phyloP scores from a whole-genome alignment of 768 basidiomycete species.

The Leucocoprinus birnbaumii region DNA sequence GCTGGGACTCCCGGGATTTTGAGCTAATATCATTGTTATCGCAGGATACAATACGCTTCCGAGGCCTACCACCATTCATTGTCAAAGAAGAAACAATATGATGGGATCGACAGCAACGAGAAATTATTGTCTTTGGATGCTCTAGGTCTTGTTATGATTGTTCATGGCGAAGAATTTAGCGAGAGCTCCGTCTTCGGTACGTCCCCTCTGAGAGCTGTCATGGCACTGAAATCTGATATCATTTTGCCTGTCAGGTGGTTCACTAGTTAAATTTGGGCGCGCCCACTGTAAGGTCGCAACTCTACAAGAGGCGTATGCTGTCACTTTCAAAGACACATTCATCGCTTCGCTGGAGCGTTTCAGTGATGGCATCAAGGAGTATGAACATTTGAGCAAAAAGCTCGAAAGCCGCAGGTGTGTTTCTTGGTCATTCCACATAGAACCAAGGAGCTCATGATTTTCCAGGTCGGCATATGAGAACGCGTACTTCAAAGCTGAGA shows the following conservation, averaged over 20 bases:
- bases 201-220: conserved; percentile 7
- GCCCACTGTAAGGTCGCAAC: conserved; percentile 85
- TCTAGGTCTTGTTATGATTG: conserved; percentile 84
- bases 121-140: conserved; percentile 77
- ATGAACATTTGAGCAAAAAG: conserved; percentile 78
- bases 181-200: conserved; percentile 71
- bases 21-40: background rate
- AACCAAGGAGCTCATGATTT: background rate
- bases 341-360: conserved; percentile 62
- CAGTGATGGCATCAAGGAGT: conserved; percentile 78
- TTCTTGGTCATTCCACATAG: background rate
- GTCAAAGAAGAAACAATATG: conserved; percentile 75
- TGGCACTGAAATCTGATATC: background rate
- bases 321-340: conserved; percentile 73
- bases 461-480: conserved; percentile 75
- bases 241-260: conserved; percentile 46
- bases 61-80: conserved; percentile 66
- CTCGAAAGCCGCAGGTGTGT: conserved; percentile 78
- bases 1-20: too few species aligned
- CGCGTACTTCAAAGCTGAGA: conserved; percentile 66
- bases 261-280: conserved; percentile 71
- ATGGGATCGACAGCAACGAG: conserved; percentile 57
- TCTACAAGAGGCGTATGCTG: conserved; percentile 78
- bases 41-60: conserved; percentile 70
- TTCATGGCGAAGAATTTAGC: conserved; percentile 80